Evolutionary conservation across 1,284 basidiomycete species (phyloP), one percentile per base, ranked within the genome.

Genomic region (Cutaneotrichosporon sp.): DNA sequence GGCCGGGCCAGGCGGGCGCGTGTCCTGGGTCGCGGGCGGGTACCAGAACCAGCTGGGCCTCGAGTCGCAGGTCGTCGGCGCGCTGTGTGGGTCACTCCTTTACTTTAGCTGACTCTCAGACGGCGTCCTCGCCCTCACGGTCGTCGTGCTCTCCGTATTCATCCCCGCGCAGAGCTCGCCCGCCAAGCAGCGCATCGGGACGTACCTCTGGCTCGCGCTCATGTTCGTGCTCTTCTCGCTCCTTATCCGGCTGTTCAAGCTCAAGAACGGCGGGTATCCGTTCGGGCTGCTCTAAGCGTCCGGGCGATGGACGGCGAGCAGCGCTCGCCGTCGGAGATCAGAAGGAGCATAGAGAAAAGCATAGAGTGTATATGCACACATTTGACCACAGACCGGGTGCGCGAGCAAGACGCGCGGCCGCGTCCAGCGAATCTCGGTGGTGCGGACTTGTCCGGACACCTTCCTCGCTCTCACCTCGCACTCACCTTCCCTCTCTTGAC

Each of bases 21-120:
- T 88, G 22, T 84, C 83, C 64, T 95, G 92, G 88, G 89, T 97
- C 72, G 90, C 92, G 10, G 84, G 82, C 10, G 95, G 95, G 2
- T 97, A 89, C 80, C 88, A 89, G 74, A 92, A 88, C 72, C 95
- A 98, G 80, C 90, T 87, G 70, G 94, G 93, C 3, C 89, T 95
- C 72, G 97, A 99, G 81, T 90, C 90, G 22, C 90, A 92, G 72
- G 90, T 98, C 54, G 83, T 99, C 25, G 85, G 89, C 1, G 85
- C 86, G 64, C 86, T 95, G 53, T 99, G 95, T 97, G 73, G 75
- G 92, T 85, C 24, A n/a, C 27, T 6, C 1, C 11, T 2, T 34
- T 1, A 2, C 9, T 8, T 18, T 4, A 13, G 47, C 56, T 58
- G 24, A 57, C 25, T n/a, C 42, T 4, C 60, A 98, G 95, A 99